These are phyloP conservation scores for Verticillium dahliae DNA, from an alignment of 2,329 filamentous ascomycete species.

Conservation along the genomic window DNA sequence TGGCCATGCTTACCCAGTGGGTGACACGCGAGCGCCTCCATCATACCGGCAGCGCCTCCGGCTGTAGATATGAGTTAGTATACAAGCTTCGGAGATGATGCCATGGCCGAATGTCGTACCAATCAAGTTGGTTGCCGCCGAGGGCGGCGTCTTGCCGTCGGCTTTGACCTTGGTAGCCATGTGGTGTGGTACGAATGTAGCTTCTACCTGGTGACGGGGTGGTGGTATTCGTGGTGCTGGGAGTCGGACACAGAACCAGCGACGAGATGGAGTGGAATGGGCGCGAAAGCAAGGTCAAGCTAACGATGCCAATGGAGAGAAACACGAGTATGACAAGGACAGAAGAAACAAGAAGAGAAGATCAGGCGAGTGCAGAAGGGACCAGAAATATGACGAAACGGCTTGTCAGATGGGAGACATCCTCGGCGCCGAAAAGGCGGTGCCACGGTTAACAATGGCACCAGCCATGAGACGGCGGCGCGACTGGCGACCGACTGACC, in stretches of 20 bases:
- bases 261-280: background rate
- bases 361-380: background rate
- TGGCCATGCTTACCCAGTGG: conserved; percentile 62
- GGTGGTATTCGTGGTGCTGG: too few relatives aligned
- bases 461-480: conserved; percentile 9
- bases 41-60: conserved; percentile 96
- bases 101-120: conserved; percentile 44
- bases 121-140: conserved; percentile 84
- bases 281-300: background rate
- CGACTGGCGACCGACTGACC: background rate
- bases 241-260: background rate
- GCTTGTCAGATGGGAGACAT: conserved; percentile 5
- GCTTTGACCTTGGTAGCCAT: conserved; percentile 37
- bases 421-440: conserved; percentile 10
- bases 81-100: background rate
- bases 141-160: conserved; percentile 68
- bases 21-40: conserved; percentile 96
- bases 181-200: background rate
- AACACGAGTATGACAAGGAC: background rate
- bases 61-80: conserved; percentile 43
- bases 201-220: background rate
- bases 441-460: conserved; percentile 8
- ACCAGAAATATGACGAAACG: background rate
- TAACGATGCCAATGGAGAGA: background rate
- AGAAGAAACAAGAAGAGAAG: conserved; percentile 4